Conservation (phyloP, 768 basidiomycete genomes). For the Scleroderma bovista region DNA sequence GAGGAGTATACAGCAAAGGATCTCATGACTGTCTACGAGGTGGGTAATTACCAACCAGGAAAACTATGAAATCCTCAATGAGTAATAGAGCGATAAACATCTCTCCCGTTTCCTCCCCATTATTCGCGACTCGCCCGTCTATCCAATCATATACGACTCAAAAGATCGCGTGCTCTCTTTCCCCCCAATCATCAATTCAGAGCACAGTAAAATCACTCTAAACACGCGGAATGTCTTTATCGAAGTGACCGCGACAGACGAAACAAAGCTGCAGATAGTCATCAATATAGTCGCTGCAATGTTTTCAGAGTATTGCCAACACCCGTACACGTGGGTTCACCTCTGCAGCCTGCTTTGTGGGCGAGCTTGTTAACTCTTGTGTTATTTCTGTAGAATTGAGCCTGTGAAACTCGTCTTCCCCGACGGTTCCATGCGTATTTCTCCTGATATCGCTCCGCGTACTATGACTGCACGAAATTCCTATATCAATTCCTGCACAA, state of each 20-base stretch:
- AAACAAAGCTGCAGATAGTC: slow-evolving; percentile 94
- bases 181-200: slow-evolving; percentile 98
- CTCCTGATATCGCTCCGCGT: slow-evolving; percentile 75
- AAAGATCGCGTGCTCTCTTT: slow-evolving; percentile 87
- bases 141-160: slow-evolving; percentile 95
- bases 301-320: slow-evolving; percentile 95
- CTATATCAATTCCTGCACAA: slow-evolving; percentile 95
- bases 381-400: slow-evolving; percentile 61
- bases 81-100: slow-evolving; percentile 80
- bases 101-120: slow-evolving; percentile 85
- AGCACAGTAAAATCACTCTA: slow-evolving; percentile 94
- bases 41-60: slow-evolving; percentile 23
- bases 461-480: slow-evolving; percentile 72
- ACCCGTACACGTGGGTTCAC: slow-evolving; percentile 82
- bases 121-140: slow-evolving; percentile 91
- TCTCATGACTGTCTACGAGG: slow-evolving; percentile 92
- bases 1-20: slow-evolving; percentile 81
- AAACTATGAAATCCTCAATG: background rate
- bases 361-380: background rate
- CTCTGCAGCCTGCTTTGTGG: background rate
- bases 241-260: slow-evolving; percentile 94
- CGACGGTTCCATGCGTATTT: slow-evolving; percentile 68
- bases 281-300: slow-evolving; percentile 93
- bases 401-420: slow-evolving; percentile 82
- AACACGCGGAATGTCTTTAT: slow-evolving; percentile 94